Percentiles rank a stretch among this genome's conserved stretches.
Evolutionary conservation across 2,329 filamentous ascomycete species (phyloP).

Genomic region (Colletotrichum acutatum): DNA sequence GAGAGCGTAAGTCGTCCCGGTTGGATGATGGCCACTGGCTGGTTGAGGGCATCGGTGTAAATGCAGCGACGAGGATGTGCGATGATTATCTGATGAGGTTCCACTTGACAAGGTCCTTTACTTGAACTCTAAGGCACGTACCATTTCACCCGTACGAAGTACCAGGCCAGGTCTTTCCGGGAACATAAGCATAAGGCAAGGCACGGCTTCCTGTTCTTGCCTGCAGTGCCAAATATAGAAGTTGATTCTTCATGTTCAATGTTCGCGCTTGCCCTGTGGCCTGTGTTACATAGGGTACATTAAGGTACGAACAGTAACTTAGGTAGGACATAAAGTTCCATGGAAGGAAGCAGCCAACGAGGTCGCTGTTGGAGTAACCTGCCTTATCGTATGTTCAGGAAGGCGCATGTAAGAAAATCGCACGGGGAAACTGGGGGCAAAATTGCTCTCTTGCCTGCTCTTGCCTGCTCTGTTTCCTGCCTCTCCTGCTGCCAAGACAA

Average conservation of each 20-base stretch:
- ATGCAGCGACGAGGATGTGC: slow-evolving; percentile 4
- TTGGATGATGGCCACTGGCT: not conserved
- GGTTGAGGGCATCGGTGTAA: not conserved
- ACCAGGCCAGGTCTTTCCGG: not conserved
- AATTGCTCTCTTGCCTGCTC: not conserved
- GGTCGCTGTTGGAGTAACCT: not conserved
- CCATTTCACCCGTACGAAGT: not conserved
- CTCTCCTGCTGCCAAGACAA: slow-evolving; percentile 19
- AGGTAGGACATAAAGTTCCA: not conserved
- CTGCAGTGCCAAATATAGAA: not conserved
- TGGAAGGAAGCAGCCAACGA: not conserved
- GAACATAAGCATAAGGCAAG: not conserved
- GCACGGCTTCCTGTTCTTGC: no score
- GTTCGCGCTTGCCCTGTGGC: not conserved
- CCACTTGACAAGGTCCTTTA: not conserved
- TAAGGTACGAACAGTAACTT: not conserved
- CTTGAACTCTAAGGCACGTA: not conserved
- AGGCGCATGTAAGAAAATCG: not conserved
- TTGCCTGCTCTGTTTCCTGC: no score
- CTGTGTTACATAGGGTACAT: not conserved
- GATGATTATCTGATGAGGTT: not conserved
- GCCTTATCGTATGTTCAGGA: slow-evolving; percentile 23
- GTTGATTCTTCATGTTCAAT: not conserved
- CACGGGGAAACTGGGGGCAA: not conserved
- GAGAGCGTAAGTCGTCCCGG: no score